Evolutionary conservation across 164 flowering plant genomes (phyloP).

Genomic region (Paratinospora sagittata): DNA sequence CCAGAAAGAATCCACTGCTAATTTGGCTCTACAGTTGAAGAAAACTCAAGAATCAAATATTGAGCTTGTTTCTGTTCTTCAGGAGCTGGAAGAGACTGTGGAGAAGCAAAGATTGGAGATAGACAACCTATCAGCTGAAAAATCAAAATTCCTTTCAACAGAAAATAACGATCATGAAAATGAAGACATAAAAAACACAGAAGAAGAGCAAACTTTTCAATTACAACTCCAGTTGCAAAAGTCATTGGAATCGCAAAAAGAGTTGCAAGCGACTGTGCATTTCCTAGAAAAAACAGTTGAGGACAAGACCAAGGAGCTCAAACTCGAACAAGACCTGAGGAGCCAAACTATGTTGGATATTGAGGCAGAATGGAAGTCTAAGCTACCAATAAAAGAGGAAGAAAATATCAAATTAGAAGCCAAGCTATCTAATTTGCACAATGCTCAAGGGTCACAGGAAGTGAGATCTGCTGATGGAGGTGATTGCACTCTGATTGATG

Average conservation of each 20-base stretch:
- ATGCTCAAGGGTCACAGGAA: conserved; percentile 17
- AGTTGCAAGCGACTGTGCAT: conserved; percentile 33
- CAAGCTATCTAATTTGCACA: conserved; percentile 30
- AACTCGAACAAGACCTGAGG: conserved; percentile 28
- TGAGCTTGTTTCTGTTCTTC: conserved; percentile 79
- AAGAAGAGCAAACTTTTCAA: conserved; percentile 16
- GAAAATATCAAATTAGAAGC: conserved; percentile 39
- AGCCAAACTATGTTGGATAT: conserved; percentile 24
- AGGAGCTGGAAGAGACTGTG: conserved; percentile 68
- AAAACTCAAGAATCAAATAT: conserved; percentile 79
- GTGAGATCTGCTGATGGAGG: conserved; percentile 10
- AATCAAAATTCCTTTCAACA: conserved; percentile 22
- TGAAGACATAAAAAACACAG: background rate
- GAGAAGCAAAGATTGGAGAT: conserved; percentile 69
- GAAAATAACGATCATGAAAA: conserved; percentile 18
- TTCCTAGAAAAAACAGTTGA: conserved; percentile 42
- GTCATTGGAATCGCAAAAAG: conserved; percentile 44
- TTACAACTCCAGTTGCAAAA: conserved; percentile 33
- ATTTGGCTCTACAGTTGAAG: conserved; percentile 50
- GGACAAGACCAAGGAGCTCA: conserved; percentile 38
- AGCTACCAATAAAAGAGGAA: conserved; percentile 42
- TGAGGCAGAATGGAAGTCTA: conserved; percentile 34
- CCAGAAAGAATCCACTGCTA: conserved; percentile 52
- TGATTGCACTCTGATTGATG: conserved; percentile 25
- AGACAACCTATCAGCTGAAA: conserved; percentile 38